A percentile compares a stretch with the other conserved stretches of the same genome.
These are phyloP conservation scores for Ceratopteris richardii DNA, from an alignment of 75 land plant genomes.

Conservation along the genomic window DNA sequence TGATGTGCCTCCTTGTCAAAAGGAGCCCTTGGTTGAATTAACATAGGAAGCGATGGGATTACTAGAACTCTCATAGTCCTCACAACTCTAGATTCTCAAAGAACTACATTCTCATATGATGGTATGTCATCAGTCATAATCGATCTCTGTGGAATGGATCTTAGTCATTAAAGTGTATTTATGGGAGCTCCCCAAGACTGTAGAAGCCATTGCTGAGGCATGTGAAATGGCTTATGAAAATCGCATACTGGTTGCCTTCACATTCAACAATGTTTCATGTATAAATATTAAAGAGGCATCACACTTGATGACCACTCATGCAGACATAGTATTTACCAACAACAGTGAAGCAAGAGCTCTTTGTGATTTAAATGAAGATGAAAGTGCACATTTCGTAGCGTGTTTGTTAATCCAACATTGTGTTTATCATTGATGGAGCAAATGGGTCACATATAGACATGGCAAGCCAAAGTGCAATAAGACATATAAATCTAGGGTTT, in stretches of 20 bases:
- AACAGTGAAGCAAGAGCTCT: slow-evolving; percentile 74
- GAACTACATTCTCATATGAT: slow-evolving; percentile 99
- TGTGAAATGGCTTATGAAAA: slow-evolving; percentile 70
- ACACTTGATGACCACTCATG: slow-evolving; percentile 61
- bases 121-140: slow-evolving; percentile 78
- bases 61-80: slow-evolving; percentile 96
- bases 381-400: slow-evolving; percentile 51
- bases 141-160: slow-evolving; percentile 55
- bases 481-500: no score
- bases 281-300: slow-evolving; percentile 62
- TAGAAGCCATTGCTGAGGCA: slow-evolving; percentile 60
- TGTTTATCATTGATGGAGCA: slow-evolving; percentile 87
- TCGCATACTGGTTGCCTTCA: slow-evolving; percentile 82
- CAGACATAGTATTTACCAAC: slow-evolving; percentile 88
- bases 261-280: slow-evolving; percentile 90
- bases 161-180: slow-evolving; percentile 89
- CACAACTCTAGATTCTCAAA: slow-evolving; percentile 96
- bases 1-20: no score
- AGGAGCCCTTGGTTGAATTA: no score
- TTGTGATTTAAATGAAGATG: slow-evolving; percentile 44
- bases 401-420: slow-evolving; percentile 66
- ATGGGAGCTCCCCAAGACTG: slow-evolving; percentile 85
- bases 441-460: slow-evolving; percentile 81
- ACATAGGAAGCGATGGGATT: no score
- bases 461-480: slow-evolving; percentile 61